Evolutionary conservation across 2,329 filamentous ascomycete genomes (phyloP).

Genomic region (Ceratocystiopsis brevicomis): DNA sequence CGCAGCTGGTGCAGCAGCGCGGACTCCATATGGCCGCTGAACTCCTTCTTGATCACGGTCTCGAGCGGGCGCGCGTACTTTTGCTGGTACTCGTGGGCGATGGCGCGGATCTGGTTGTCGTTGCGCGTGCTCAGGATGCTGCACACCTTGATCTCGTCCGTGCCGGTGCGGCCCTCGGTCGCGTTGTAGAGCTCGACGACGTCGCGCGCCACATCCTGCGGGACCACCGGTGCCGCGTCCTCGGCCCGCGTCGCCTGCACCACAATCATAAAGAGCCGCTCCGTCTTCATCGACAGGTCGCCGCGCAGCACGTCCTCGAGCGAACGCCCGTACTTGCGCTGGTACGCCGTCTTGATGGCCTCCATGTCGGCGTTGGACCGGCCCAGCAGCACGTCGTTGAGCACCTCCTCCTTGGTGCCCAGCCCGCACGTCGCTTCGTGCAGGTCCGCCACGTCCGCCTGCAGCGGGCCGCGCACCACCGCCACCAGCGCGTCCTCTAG

Average conservation of each 20-base stretch:
- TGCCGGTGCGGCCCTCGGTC: constrained; percentile 53
- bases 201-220: constrained; percentile 55
- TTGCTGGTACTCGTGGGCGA: constrained; percentile 51
- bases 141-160: constrained; percentile 61
- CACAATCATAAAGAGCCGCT: constrained; percentile 69
- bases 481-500: constrained; percentile 59
- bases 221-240: constrained; percentile 55
- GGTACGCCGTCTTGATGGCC: constrained; percentile 68
- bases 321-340: constrained; percentile 41
- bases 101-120: constrained; percentile 68
- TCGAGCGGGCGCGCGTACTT: constrained; percentile 55
- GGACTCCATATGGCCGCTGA: constrained; percentile 81
- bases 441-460: constrained; percentile 54
- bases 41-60: constrained; percentile 58
- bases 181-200: constrained; percentile 60
- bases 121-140: constrained; percentile 57
- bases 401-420: constrained; percentile 69
- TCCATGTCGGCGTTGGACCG: constrained; percentile 74
- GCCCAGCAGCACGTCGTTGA: constrained; percentile 72
- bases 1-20: constrained; percentile 66
- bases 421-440: constrained; percentile 55
- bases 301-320: constrained; percentile 56
- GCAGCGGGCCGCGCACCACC: constrained; percentile 59
- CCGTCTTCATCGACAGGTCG: constrained; percentile 74
- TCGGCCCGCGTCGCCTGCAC: constrained; percentile 56